A percentile compares a stretch with the other conserved stretches of the same genome.
phyloP scores from a whole-genome alignment of 306 rosid genomes.

The Quercus dentata region DNA sequence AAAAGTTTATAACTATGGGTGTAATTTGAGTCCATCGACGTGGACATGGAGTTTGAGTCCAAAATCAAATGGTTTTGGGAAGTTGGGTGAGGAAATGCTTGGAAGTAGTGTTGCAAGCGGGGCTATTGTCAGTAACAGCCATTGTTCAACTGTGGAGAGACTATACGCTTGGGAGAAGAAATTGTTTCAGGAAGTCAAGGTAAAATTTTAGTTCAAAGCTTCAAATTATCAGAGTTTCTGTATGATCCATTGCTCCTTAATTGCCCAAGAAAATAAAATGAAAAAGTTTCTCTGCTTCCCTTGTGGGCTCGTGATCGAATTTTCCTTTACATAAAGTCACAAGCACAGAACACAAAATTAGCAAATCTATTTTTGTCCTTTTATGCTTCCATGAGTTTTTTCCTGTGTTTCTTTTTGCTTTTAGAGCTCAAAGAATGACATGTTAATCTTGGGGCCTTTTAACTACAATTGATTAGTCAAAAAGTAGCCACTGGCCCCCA shows the following conservation, averaged over 20 bases:
- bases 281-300: background rate
- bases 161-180: conserved; percentile 95
- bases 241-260: background rate
- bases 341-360: background rate
- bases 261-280: conserved; percentile 9
- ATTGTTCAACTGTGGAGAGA: conserved; percentile 82
- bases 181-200: conserved; percentile 87
- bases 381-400: background rate
- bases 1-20: conserved; percentile 64
- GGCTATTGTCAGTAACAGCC: conserved; percentile 46
- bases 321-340: background rate
- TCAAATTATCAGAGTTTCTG: background rate
- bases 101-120: conserved; percentile 36
- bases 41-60: conserved; percentile 78
- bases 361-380: background rate
- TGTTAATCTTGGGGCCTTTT: background rate
- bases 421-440: background rate
- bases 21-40: conserved; percentile 60
- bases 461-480: background rate
- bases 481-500: background rate
- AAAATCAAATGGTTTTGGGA: conserved; percentile 51
- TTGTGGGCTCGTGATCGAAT: background rate
- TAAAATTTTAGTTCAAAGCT: conserved; percentile 17
- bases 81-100: conserved; percentile 37
- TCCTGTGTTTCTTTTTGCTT: background rate